Base-by-base conservation (phyloP, 2,329 filamentous ascomycete species). In the Elsinoe arachidis region DNA sequence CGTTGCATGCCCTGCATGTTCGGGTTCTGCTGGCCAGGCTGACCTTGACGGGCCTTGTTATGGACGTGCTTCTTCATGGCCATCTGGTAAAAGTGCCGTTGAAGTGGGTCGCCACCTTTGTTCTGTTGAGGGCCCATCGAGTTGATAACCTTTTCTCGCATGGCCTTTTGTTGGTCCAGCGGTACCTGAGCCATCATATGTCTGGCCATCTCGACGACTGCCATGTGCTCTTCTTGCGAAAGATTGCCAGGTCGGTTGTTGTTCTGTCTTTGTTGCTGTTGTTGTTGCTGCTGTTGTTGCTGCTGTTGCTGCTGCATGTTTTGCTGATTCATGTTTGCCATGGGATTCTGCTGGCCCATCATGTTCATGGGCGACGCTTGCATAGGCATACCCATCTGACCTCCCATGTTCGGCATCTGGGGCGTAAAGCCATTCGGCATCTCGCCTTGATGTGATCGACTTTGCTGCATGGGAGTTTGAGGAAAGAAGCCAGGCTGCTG, bases 91-190 rank as follows among this genome's bases (percentile, higher is more conserved):
- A 56, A 60, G 38, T 41, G 58, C 35, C 34, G 58, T 38, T 30
- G 71, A 39, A 82, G 63, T 0, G 78, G 78, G 52, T 81, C 76
- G 43, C 78, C 69, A 60, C 77, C 71, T 60, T 73, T 30, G 26
- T 30, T 73, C 64, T 77, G 75, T 21, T 80, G 74, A 1, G 73
- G 71, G 10, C 73, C 72, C 73, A 75, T 70, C 60, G 71, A 69
- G 38, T 71, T 68, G n/a, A 80, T 60, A 15, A 75, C 75, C 57
- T 70, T 68, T 55, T 58, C 56, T 4, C 72, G 73, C 43, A 80
- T 75, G 43, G 75, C 72, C n/a, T 79, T 73, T 55, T 76, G 67
- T 43, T 77, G 73, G 39, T 74, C 73, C 5, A 66, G 68, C 0
- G 72, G 65, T 0, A 76, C 75, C 37, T 70, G 74, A 11, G 72